These are phyloP conservation scores for Plasmodium reichenowi DNA, from an alignment of 169 alveolate genomes.

Conservation along the genomic window DNA sequence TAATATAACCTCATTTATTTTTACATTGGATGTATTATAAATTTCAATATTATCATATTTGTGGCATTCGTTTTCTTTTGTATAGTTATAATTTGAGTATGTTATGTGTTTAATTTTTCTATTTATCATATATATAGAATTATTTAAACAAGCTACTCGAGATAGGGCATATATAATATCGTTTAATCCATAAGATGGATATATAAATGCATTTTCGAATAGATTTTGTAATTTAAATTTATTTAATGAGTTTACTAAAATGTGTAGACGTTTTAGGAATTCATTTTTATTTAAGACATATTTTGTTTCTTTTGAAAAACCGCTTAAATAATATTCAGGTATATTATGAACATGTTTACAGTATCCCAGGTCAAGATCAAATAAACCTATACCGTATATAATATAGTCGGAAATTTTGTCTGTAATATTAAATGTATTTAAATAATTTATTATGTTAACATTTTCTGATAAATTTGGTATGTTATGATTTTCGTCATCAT, in stretches of 20 bases:
- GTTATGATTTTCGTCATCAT: neutral
- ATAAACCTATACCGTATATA: slow-evolving; percentile 59
- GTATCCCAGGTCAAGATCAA: slow-evolving; percentile 35
- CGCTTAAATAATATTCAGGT: slow-evolving; percentile 52
- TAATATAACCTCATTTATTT: slow-evolving; percentile 27
- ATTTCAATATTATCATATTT: neutral
- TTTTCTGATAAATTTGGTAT: neutral
- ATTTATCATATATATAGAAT: slow-evolving; percentile 59
- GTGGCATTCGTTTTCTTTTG: neutral
- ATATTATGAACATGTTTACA: slow-evolving; percentile 15
- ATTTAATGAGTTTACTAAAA: slow-evolving; percentile 55
- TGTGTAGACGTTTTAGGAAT: slow-evolving; percentile 43
- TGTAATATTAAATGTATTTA: slow-evolving; percentile 26
- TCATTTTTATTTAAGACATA: slow-evolving; percentile 43
- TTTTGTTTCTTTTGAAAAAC: slow-evolving; percentile 39
- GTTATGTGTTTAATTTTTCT: slow-evolving; percentile 43
- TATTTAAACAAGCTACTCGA: slow-evolving; percentile 53
- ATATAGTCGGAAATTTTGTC: slow-evolving; percentile 46
- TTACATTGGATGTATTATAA: neutral
- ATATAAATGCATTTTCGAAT: slow-evolving; percentile 53
- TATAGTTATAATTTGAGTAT: slow-evolving; percentile 1
- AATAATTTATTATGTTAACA: slow-evolving; percentile 22
- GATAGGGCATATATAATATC: slow-evolving; percentile 65
- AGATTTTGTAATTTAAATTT: slow-evolving; percentile 56
- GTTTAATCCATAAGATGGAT: slow-evolving; percentile 62